Base-by-base conservation (phyloP, 176 grass and related monocot genomes). In the Oryza coarctata region DNA sequence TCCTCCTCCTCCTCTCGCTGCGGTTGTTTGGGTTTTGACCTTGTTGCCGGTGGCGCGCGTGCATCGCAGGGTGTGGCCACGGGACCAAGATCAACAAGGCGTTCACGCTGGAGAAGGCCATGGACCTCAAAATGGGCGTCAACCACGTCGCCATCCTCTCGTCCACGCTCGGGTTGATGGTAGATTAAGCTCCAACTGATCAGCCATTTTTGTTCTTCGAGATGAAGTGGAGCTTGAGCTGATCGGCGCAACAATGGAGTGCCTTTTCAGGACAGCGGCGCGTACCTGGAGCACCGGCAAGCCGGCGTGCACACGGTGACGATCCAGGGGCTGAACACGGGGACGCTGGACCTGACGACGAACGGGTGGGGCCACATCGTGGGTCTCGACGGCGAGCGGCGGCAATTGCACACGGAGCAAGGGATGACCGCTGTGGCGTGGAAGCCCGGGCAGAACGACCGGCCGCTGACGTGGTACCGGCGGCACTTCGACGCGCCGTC, bases 341-440 rank as follows among this genome's bases (percentile, higher is more conserved):
- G 95, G 52, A 93, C 95, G 61, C 63, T 94, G 65, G 95, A 98
- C 74, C 89, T 94, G 76, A 83, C 88, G 1, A 15, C 20, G 30
- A 94, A 91, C 79, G 88, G 88, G 22, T 98, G 93, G 93, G 93
- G 96, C 1, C 96, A 98, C 72, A 7, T 88, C 73, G 88, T 91
- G 27, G 91, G 87, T 18, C 85, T 95, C 5, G 17, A 70, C 1
- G 93, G 93, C 41, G 96, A 99, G 87, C 50, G 76, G 73, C 52
- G 31, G n/a, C 20, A 74, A 65, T 75, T 93, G 12, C 65, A 88
- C 73, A 75, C 43, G 26, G 87, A 92, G 40, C 27, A 88, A 73
- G 88, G 84, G 77, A 31, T 82, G 41, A 70, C 25, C 36, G 72
- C 70, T 1, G 89, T 94, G 34, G 7, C 84, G 27, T 99, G 96